Evolutionary conservation across 2,329 filamentous ascomycete species (phyloP).

Genomic region (Botrytis fabae): DNA sequence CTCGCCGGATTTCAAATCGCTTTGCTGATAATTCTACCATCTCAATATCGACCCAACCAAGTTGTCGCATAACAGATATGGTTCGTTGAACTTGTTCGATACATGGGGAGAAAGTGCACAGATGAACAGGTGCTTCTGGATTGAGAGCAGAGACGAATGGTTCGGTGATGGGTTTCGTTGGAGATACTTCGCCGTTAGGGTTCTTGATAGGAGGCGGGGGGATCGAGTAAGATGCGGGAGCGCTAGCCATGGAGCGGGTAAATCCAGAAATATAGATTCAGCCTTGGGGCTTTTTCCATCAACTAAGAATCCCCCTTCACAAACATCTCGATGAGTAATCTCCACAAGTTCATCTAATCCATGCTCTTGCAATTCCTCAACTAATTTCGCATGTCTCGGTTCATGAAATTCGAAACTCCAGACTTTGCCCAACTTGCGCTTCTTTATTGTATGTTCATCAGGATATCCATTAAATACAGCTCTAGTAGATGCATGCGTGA

Average conservation of each 20-base stretch:
- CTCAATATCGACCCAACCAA: slow-evolving; percentile 88
- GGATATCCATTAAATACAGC: slow-evolving; percentile 75
- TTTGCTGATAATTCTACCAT: slow-evolving; percentile 88
- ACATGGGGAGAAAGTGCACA: slow-evolving; percentile 96
- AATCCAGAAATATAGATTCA: slow-evolving; percentile 73
- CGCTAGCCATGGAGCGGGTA: slow-evolving; percentile 80
- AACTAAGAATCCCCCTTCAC: slow-evolving; percentile 70
- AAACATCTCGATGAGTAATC: slow-evolving; percentile 78
- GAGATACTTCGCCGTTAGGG: slow-evolving; percentile 24
- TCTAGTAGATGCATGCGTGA: slow-evolving; percentile 75
- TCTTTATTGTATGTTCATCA: slow-evolving; percentile 42
- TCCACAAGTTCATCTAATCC: slow-evolving; percentile 64
- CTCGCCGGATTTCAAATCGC: slow-evolving; percentile 77
- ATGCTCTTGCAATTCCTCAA: slow-evolving; percentile 68
- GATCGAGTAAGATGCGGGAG: slow-evolving; percentile 70
- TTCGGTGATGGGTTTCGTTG: not conserved
- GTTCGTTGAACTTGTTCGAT: slow-evolving; percentile 94
- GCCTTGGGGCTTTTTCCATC: slow-evolving; percentile 58
- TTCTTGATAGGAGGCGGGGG: slow-evolving; percentile 30
- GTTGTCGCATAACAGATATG: slow-evolving; percentile 72
- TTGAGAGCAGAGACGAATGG: slow-evolving; percentile 65
- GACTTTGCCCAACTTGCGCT: slow-evolving; percentile 61
- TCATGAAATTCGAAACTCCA: slow-evolving; percentile 84
- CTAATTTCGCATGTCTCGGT: slow-evolving; percentile 67
- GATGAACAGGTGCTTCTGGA: slow-evolving; percentile 67